phyloP scores from a whole-genome alignment of 2,329 filamentous ascomycete genomes.

The Claviceps monticola region DNA sequence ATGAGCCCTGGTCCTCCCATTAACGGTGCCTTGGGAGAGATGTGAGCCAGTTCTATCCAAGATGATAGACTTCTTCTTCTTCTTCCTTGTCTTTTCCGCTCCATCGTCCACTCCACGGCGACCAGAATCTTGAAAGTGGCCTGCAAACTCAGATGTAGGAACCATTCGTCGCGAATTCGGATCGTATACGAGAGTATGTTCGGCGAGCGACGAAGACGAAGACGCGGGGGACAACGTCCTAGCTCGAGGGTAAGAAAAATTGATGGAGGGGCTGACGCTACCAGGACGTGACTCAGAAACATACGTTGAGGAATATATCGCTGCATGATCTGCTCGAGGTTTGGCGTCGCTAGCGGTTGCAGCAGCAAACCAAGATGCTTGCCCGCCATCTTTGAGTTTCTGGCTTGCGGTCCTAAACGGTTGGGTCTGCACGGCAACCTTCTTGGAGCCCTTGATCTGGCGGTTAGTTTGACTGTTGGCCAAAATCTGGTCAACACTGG shows the following conservation, averaged over 20 bases:
- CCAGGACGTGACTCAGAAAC: constrained; percentile 24
- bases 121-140: constrained; percentile 22
- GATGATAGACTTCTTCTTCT: constrained; percentile 25
- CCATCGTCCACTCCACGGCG: constrained; percentile 17
- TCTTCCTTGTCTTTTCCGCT: constrained; percentile 27
- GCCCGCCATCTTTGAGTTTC: constrained; percentile 27
- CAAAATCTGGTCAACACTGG: constrained; percentile 27
- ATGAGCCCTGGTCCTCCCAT: constrained; percentile 31
- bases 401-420: constrained; percentile 41
- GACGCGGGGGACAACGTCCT: constrained; percentile 19
- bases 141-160: constrained; percentile 28
- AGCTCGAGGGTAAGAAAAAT: constrained; percentile 44
- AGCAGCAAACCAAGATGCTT: constrained; percentile 35
- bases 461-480: constrained; percentile 11
- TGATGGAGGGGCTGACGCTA: constrained; percentile 39
- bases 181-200: constrained; percentile 43
- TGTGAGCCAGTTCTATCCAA: constrained; percentile 29
- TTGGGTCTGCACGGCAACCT: constrained; percentile 31
- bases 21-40: constrained; percentile 38
- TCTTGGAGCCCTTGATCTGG: constrained; percentile 20
- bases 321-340: constrained; percentile 30
- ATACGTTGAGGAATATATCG: constrained; percentile 18
- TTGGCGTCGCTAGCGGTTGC: constrained; percentile 30
- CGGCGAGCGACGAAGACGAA: constrained; percentile 13
- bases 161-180: constrained; percentile 53